phyloP scores from a whole-genome alignment of 116 monocot species.

The Phalaenopsis hybrid region DNA sequence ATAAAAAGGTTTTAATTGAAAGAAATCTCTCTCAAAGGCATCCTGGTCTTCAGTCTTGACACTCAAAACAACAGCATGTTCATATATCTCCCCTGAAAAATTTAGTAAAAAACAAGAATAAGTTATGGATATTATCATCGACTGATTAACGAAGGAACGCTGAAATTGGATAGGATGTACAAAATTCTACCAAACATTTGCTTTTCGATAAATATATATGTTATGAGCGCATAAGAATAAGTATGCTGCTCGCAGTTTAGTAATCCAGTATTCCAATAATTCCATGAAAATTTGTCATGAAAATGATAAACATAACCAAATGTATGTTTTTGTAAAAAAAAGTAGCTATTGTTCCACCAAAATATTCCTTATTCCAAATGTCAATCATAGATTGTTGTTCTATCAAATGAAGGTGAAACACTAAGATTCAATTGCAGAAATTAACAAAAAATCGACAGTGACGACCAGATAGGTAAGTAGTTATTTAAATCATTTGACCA shows the following conservation, averaged over 20 bases:
- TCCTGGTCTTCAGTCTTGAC: slow-evolving; percentile 92
- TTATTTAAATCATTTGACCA: neutral
- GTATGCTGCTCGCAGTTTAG: neutral
- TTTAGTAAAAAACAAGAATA: neutral
- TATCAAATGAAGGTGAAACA: neutral
- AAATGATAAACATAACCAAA: neutral
- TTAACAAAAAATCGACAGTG: neutral
- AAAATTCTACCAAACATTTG: neutral
- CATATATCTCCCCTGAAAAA: slow-evolving; percentile 88
- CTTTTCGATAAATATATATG: neutral
- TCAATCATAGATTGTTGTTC: neutral
- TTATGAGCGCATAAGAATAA: neutral
- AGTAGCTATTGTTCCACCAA: neutral
- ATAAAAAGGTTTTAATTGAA: slow-evolving; percentile 93
- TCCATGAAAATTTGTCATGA: neutral
- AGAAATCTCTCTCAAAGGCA: slow-evolving; percentile 97
- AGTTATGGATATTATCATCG: neutral
- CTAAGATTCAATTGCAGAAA: neutral
- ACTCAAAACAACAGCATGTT: slow-evolving; percentile 90
- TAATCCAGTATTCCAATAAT: neutral
- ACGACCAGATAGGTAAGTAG: neutral
- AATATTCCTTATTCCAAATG: neutral
- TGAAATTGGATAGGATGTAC: neutral
- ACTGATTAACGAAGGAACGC: neutral
- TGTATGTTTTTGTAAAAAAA: neutral